Evolutionary conservation across 345 rosid genomes (phyloP), one percentile per base, ranked within the genome.

Genomic region (Aquilaria yunnanensis): DNA sequence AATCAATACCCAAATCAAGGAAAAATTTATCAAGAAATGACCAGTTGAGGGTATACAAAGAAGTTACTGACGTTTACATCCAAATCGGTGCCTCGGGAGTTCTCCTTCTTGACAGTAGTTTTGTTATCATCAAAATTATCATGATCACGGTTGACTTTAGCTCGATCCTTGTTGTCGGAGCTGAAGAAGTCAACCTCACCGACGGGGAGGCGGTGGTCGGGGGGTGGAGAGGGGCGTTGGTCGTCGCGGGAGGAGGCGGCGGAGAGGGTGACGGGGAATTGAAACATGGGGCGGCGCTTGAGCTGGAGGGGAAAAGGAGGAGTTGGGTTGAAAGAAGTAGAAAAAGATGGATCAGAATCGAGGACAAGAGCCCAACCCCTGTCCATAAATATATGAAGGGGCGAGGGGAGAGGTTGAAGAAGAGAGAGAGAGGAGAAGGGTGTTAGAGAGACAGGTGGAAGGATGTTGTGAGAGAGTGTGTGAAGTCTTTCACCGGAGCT

Each of bases 341-440:
- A 37, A 37, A 9, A 5, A 5, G 43, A 37, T 37, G 43, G 43
- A 71, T 83, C 84, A 67, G 92, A 85, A 75, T 87, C 88, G 68
- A 87, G 93, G 65, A 96, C 74, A 12, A 85, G 91, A 54, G 86
- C 87, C 90, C 93, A 89, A 69, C 91, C 87, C 68, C 75, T 85
- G 82, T 87, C 98, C 73, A 87, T 67, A 56, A 67, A 54, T 10
- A 1, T n/a, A 43, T 10, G 14, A 32, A 1, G 55, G 47, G 61
- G 64, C 53, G 64, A 30, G 62, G 69, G 70, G 49, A 54, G 47
- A 72, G 23, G 23, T 23, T 23, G 23, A 37, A 5, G 43, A 37
- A 37, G 43, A 37, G 43, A 9, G 5, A 37, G 43, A 37, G 69
- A 61, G 54, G 45, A 57, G 10, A 16, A 14, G 5, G 8, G 43